Conservation (phyloP, 73 alveolate genomes). For the Tetrahymena thermophila region DNA sequence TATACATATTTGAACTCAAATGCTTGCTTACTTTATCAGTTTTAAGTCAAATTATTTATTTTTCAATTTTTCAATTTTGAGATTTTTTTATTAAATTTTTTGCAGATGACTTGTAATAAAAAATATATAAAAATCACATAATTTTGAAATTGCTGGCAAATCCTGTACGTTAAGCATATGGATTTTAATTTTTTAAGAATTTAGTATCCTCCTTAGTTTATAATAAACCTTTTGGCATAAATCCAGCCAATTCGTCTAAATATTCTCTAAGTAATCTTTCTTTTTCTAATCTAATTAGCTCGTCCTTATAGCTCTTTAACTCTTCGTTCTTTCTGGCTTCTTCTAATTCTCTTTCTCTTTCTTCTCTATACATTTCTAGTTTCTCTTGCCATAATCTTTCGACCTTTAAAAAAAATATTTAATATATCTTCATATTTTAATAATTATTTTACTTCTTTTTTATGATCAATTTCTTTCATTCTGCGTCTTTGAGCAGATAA, state of each 20-base stretch:
- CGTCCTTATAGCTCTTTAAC: slow-evolving; percentile 16
- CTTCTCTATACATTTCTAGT: slow-evolving; percentile 24
- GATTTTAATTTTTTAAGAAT: slow-evolving; percentile 11
- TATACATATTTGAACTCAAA: too few species aligned
- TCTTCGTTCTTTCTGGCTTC: slow-evolving; percentile 10
- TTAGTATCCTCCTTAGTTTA: slow-evolving; percentile 25
- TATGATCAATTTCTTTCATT: slow-evolving; percentile 41
- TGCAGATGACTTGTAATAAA: not conserved
- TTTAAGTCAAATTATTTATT: too few species aligned
- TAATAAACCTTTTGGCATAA: slow-evolving; percentile 39
- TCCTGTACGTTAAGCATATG: slow-evolving; percentile 6
- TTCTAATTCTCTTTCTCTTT: slow-evolving; percentile 30
- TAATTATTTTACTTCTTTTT: slow-evolving; percentile 3
- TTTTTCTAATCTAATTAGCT: slow-evolving; percentile 20
- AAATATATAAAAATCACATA: not conserved
- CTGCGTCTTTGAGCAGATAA: slow-evolving; percentile 27
- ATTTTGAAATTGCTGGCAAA: not conserved
- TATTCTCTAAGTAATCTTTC: slow-evolving; percentile 19
- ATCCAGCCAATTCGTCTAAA: slow-evolving; percentile 31
- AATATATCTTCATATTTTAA: not conserved
- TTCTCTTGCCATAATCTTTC: slow-evolving; percentile 43
- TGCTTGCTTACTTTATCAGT: too few species aligned
- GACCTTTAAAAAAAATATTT: not conserved
- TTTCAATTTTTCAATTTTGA: too few species aligned
- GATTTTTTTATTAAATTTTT: too few species aligned